A percentile compares a stretch with the other conserved stretches of the same genome.
These are phyloP conservation scores for Mycena rosella DNA, from an alignment of 768 basidiomycete genomes.

Conservation along the genomic window DNA sequence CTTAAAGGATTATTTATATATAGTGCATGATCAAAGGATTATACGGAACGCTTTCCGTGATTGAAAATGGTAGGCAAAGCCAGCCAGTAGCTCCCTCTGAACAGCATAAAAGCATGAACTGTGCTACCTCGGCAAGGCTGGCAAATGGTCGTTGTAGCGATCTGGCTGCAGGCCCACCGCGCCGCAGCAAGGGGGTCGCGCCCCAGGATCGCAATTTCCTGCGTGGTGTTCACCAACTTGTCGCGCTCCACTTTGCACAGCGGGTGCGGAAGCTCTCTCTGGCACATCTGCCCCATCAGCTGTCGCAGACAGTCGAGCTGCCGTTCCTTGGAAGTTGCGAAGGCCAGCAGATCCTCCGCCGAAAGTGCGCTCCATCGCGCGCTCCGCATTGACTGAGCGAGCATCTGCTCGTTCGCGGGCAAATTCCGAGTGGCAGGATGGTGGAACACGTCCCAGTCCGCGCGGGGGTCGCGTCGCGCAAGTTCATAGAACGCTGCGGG, in stretches of 20 bases:
- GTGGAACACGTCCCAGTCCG: slow-evolving; percentile 17
- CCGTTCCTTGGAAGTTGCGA: slow-evolving; percentile 7
- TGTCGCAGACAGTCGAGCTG: not conserved
- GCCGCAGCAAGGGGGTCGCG: slow-evolving; percentile 6
- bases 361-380: slow-evolving; percentile 2
- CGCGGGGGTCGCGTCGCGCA: slow-evolving; percentile 9
- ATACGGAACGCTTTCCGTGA: not conserved
- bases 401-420: slow-evolving; percentile 2
- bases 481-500: slow-evolving; percentile 17
- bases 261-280: not conserved
- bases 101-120: not conserved
- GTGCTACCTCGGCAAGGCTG: not conserved
- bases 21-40: no score
- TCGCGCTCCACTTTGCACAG: not conserved
- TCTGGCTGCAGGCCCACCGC: not conserved
- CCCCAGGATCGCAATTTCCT: not conserved
- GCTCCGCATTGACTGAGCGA: slow-evolving; percentile 1
- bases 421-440: not conserved
- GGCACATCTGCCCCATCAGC: not conserved
- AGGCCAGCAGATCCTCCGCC: slow-evolving; percentile 4
- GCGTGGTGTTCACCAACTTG: not conserved
- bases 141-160: not conserved
- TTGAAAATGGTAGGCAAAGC: not conserved
- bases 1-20: no score
- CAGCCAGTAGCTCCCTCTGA: not conserved